phyloP scores from a whole-genome alignment of 371 early-diverging fungal genomes.

The Apophysomyces trapeziformis region DNA sequence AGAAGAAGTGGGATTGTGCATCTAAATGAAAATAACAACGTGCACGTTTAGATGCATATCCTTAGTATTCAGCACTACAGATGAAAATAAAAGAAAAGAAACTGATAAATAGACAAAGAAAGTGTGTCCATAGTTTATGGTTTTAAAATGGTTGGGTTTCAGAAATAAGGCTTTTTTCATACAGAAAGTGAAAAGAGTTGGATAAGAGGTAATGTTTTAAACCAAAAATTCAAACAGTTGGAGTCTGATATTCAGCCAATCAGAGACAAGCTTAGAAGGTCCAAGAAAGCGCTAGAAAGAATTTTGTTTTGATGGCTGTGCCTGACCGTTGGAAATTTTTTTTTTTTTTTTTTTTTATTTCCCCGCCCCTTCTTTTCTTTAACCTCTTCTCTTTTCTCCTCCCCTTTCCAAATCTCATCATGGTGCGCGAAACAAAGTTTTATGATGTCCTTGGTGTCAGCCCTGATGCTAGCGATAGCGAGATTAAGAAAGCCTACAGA shows the following conservation, averaged over 20 bases:
- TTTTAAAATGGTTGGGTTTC: too few species aligned
- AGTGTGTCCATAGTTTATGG: too few species aligned
- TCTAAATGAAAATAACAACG: too few species aligned
- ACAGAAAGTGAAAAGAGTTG: not conserved
- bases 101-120: too few species aligned
- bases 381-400: not conserved
- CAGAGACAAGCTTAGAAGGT: not conserved
- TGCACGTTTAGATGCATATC: too few species aligned
- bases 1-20: too few species aligned
- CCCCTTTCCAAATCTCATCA: slow-evolving; percentile 21
- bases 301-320: slow-evolving; percentile 12
- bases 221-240: too few species aligned
- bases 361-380: slow-evolving; percentile 5
- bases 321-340: slow-evolving; percentile 16
- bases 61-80: too few species aligned
- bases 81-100: too few species aligned
- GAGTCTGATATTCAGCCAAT: not conserved
- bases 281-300: slow-evolving; percentile 11
- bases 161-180: too few species aligned
- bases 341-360: slow-evolving; percentile 10
- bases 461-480: slow-evolving; percentile 79
- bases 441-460: slow-evolving; percentile 93
- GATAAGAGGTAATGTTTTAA: not conserved
- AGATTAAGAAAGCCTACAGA: slow-evolving; percentile 92
- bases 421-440: slow-evolving; percentile 87